phyloP scores from a whole-genome alignment of 2,329 filamentous ascomycete species.

The Fusarium subtropicale region DNA sequence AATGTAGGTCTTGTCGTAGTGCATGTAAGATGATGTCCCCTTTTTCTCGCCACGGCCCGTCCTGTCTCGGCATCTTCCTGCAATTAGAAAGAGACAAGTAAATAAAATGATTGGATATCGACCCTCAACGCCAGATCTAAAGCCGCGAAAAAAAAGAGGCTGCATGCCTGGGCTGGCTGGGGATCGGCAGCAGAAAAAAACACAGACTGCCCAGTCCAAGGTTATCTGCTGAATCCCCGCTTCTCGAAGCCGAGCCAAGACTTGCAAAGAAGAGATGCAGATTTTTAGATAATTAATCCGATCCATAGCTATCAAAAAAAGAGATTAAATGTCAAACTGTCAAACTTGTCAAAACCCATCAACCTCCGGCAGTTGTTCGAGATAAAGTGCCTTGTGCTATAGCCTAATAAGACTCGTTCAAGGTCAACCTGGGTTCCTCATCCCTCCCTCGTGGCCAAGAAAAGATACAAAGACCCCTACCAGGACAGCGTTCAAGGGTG shows the following conservation, averaged over 20 bases:
- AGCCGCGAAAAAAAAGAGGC: slow-evolving; percentile 25
- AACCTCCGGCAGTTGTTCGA: slow-evolving; percentile 29
- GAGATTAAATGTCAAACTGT: background rate
- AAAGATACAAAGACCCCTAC: slow-evolving; percentile 20
- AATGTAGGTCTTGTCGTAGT: background rate
- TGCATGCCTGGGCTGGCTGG: slow-evolving; percentile 17
- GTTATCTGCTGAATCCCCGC: slow-evolving; percentile 23
- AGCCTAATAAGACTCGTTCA: slow-evolving; percentile 22
- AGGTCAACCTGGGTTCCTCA: slow-evolving; percentile 15
- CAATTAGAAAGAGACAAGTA: slow-evolving; percentile 7
- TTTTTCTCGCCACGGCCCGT: slow-evolving; percentile 31
- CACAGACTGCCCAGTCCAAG: background rate
- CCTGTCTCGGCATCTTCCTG: slow-evolving; percentile 36
- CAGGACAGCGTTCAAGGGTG: slow-evolving; percentile 30
- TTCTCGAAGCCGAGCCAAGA: slow-evolving; percentile 41
- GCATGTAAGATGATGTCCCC: background rate
- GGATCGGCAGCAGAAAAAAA: slow-evolving; percentile 34
- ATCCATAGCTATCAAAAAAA: background rate
- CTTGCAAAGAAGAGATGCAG: slow-evolving; percentile 22
- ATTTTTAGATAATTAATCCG: slow-evolving; percentile 1
- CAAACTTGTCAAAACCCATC: background rate
- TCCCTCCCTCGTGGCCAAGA: slow-evolving; percentile 8
- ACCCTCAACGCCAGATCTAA: slow-evolving; percentile 8
- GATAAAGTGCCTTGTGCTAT: slow-evolving; percentile 5
- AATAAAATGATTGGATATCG: slow-evolving; percentile 21